Conservation (phyloP, 2,329 filamentous ascomycete genomes). For the Xylaria sp. region DNA sequence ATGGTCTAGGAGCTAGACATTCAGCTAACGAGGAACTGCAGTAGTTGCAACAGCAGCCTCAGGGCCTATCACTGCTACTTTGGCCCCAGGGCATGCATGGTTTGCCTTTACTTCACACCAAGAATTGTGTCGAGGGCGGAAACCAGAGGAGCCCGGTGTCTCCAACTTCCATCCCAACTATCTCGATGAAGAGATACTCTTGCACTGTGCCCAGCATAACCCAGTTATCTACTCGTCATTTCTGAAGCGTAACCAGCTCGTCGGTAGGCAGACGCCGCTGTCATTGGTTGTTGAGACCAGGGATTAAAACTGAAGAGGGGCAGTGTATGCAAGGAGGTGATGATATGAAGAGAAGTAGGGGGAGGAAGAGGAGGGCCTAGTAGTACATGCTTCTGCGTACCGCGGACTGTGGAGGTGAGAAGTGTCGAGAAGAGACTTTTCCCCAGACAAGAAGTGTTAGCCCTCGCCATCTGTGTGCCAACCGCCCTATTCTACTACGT, state of each 20-base stretch:
- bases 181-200: constrained; percentile 12
- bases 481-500: constrained; percentile 24
- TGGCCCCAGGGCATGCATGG: neutral
- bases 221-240: constrained; percentile 37
- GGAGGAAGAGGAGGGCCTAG: constrained; percentile 25
- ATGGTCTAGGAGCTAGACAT: constrained; percentile 36
- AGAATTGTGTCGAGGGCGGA: neutral
- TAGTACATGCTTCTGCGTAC: constrained; percentile 18
- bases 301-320: constrained; percentile 39
- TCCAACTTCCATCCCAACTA: neutral
- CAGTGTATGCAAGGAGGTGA: constrained; percentile 42
- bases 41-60: constrained; percentile 30
- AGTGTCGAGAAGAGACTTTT: constrained; percentile 28
- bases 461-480: constrained; percentile 31
- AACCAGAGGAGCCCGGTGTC: neutral
- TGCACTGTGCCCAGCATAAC: constrained; percentile 43
- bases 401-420: constrained; percentile 15
- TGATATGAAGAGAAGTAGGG: constrained; percentile 30
- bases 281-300: constrained; percentile 30
- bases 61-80: constrained; percentile 16
- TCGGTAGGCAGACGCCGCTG: constrained; percentile 40
- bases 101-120: neutral
- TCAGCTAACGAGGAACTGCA: constrained; percentile 34
- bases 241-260: constrained; percentile 40
- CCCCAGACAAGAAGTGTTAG: constrained; percentile 21